Percentiles rank a stretch among this genome's conserved stretches.
Conservation (phyloP, 352 stramenopile genomes). For the Phytophthora capsici region DNA sequence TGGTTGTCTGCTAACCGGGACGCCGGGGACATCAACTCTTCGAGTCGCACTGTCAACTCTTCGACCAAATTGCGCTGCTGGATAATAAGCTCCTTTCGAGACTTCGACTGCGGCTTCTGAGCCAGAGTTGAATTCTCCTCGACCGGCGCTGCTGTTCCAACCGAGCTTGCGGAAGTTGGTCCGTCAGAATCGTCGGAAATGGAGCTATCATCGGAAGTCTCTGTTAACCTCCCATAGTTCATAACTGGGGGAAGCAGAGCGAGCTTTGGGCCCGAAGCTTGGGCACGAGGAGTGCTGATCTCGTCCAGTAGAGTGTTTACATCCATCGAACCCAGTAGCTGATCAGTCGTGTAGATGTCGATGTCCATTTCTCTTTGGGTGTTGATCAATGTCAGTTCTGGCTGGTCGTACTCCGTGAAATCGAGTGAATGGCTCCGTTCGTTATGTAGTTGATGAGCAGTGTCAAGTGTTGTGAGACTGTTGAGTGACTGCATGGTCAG, state of each 20-base stretch:
- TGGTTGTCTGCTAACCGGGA: background rate
- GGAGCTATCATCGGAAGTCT: background rate
- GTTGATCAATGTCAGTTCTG: background rate
- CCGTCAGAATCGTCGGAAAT: slow-evolving; percentile 3
- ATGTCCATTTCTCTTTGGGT: background rate
- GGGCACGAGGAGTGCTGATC: background rate
- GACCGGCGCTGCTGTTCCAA: background rate
- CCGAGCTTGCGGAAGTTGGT: background rate
- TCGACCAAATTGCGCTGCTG: slow-evolving; percentile 1
- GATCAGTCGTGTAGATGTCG: slow-evolving; percentile 8
- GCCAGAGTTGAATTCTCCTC: too few relatives aligned
- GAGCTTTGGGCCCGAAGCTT: background rate
- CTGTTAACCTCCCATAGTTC: background rate
- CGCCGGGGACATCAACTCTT: slow-evolving; percentile 4
- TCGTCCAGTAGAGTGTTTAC: slow-evolving; percentile 4
- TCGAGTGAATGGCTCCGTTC: slow-evolving; percentile 15
- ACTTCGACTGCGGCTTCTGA: background rate
- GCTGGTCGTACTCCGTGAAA: background rate
- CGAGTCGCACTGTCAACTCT: slow-evolving; percentile 14
- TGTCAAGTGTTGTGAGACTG: background rate
- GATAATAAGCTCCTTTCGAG: slow-evolving; percentile 20
- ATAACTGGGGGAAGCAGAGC: background rate
- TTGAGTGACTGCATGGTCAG: background rate
- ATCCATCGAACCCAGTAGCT: slow-evolving; percentile 20
- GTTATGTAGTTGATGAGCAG: background rate